A percentile compares a stretch with the other conserved stretches of the same genome.
Evolutionary conservation across 805 yeast species (phyloP).

Genomic region (Kurtzmaniella cleridarum): DNA sequence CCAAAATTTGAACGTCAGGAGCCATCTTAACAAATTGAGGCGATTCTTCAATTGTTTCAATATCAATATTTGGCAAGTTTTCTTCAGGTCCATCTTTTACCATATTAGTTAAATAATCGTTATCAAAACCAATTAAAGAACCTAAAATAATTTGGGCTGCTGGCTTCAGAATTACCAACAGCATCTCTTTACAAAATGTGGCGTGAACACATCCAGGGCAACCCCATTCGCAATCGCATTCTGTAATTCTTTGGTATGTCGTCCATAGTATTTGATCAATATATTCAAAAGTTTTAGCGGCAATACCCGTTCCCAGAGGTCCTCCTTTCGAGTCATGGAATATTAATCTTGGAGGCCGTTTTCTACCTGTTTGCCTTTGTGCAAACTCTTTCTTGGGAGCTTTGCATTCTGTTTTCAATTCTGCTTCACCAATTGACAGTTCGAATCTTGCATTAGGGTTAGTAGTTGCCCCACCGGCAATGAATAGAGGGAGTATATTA

Average conservation of each 20-base stretch:
- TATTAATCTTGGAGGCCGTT: conserved; percentile 81
- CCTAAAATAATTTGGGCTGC: conserved; percentile 73
- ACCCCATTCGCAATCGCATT: conserved; percentile 72
- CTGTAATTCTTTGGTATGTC: conserved; percentile 52
- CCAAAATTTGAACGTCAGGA: conserved; percentile 43
- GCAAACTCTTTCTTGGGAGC: conserved; percentile 97
- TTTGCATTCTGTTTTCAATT: conserved; percentile 88
- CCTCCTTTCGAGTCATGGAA: conserved; percentile 86
- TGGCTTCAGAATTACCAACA: conserved; percentile 79
- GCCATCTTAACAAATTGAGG: conserved; percentile 56
- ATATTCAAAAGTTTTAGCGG: conserved; percentile 74
- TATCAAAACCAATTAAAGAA: conserved; percentile 48
- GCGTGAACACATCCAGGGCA: conserved; percentile 88
- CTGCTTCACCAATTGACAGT: conserved; percentile 38
- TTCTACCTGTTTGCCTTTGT: conserved; percentile 59
- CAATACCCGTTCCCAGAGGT: conserved; percentile 69
- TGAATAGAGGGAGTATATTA: conserved; percentile 68
- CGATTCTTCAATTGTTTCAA: conserved; percentile 65
- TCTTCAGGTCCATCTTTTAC: conserved; percentile 70
- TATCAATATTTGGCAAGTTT: conserved; percentile 60
- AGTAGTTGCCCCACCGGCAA: conserved; percentile 60
- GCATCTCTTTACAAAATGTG: conserved; percentile 72
- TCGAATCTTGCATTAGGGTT: conserved; percentile 26
- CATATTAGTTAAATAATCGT: conserved; percentile 37
- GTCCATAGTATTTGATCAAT: conserved; percentile 59